Base-by-base conservation (phyloP, 176 grass and related monocot species). In the Microstegium vimineum region DNA sequence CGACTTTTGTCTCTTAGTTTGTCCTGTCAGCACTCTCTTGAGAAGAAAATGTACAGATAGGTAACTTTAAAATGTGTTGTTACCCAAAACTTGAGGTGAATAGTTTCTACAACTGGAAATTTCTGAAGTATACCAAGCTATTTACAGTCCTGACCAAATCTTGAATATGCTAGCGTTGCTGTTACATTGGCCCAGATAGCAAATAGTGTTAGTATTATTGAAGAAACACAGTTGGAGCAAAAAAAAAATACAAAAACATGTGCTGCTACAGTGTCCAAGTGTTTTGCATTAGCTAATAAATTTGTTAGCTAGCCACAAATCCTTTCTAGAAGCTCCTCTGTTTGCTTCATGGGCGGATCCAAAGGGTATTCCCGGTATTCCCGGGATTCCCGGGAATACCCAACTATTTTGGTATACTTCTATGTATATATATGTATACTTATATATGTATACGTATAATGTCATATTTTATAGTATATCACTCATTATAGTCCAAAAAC, bases 1-100 rank as follows among this genome's bases (percentile, higher is more conserved):
- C 2, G 1, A 68, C 60, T 83, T 49, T 49, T 86, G 65, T 83
- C 68, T 74, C 25, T 83, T 83, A 11, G 8, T 60, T 66, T 79
- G 84, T 83, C 49, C 56, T 5, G 37, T 14, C 7, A 74, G 37
- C 41, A 49, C 78, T 86, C 49, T 11, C 22, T 25, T 59, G 56
- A 25, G n/a, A 26, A 76, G 71, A 63, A 64, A 71, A 71, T 61
- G 28, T 41, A 46, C 77, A 68, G 28, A 83, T 74, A 79, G 9
- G 31, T 78, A 73, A 76, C 35, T 64, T 25, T 45, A 5, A 57
- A 73, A 82, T n/a, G 45, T 45, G 38, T 20, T 79, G 45, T 81
- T 22, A 51, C 70, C 75, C 20, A 62, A 74, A 86, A 61, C 82
- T 37, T 86, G 51, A 0, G 16, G 23, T 41, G n/a, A 43, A 5